Conservation (phyloP, 2,329 filamentous ascomycete species). For the Hymenoscyphus linearis region DNA sequence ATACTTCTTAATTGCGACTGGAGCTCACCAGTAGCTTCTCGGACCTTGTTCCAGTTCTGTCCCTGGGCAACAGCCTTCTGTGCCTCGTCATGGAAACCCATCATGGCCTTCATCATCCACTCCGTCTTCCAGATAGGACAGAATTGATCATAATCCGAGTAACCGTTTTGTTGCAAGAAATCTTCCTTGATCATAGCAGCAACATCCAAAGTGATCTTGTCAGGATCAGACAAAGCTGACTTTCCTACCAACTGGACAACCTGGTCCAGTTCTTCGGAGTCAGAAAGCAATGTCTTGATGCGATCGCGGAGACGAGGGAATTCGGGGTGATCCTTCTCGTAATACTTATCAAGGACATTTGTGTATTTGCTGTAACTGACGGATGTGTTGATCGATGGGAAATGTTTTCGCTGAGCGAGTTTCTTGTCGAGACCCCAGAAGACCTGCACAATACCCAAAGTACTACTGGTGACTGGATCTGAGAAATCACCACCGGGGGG, state of each 20-base stretch:
- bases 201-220: constrained; percentile 97
- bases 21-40: constrained; percentile 82
- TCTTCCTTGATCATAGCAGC: constrained; percentile 93
- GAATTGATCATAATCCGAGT: constrained; percentile 98
- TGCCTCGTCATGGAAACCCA: constrained; percentile 94
- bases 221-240: constrained; percentile 87
- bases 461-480: constrained; percentile 90
- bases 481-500: constrained; percentile 99
- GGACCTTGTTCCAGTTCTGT: constrained; percentile 86
- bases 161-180: constrained; percentile 98
- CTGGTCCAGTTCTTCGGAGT: constrained; percentile 95
- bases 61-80: constrained; percentile 93
- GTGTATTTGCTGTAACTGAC: constrained; percentile 98
- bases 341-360: constrained; percentile 80
- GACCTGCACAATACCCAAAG: constrained; percentile 95
- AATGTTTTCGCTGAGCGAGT: constrained; percentile 97
- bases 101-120: constrained; percentile 99
- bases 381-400: constrained; percentile 95
- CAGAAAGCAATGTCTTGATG: constrained; percentile 87
- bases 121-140: constrained; percentile 99
- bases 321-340: constrained; percentile 88
- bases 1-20: constrained; percentile 81
- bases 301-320: constrained; percentile 90
- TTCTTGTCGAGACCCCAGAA: constrained; percentile 99
- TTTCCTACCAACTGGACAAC: constrained; percentile 98